phyloP scores from a whole-genome alignment of 208 protist species.

The Leishmania guyanensis region DNA sequence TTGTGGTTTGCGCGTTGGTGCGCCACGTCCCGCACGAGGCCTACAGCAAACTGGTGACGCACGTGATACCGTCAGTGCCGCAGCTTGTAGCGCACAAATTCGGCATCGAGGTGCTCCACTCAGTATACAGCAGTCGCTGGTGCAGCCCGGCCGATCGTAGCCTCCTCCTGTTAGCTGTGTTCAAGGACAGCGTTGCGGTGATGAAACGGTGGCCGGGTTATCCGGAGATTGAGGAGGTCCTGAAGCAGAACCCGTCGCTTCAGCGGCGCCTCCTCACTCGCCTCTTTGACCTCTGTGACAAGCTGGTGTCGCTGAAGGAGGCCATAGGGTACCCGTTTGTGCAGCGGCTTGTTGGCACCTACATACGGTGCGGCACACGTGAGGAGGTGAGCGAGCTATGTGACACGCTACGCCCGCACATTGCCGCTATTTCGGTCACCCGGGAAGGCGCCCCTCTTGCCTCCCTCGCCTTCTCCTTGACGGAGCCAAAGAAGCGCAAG shows the following conservation, averaged over 20 bases:
- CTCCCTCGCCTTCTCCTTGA: slow-evolving; percentile 82
- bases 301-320: slow-evolving; percentile 90
- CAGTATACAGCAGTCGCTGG: slow-evolving; percentile 82
- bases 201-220: slow-evolving; percentile 90
- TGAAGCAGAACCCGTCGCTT: slow-evolving; percentile 55
- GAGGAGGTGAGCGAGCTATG: slow-evolving; percentile 90
- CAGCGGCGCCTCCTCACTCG: slow-evolving; percentile 77
- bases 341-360: slow-evolving; percentile 80
- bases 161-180: slow-evolving; percentile 78
- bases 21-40: slow-evolving; percentile 81
- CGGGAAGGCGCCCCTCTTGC: slow-evolving; percentile 79
- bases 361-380: slow-evolving; percentile 59
- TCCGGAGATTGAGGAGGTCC: slow-evolving; percentile 76
- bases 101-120: slow-evolving; percentile 83
- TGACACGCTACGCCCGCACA: slow-evolving; percentile 76
- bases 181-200: slow-evolving; percentile 82
- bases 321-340: slow-evolving; percentile 84
- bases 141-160: slow-evolving; percentile 70
- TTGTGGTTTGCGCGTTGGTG: slow-evolving; percentile 78
- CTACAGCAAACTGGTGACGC: slow-evolving; percentile 62
- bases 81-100: slow-evolving; percentile 86
- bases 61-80: slow-evolving; percentile 70
- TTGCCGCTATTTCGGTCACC: slow-evolving; percentile 61
- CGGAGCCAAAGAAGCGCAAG: slow-evolving; percentile 82
- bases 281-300: slow-evolving; percentile 88